These are phyloP conservation scores for Suhomyces sp. DNA, from an alignment of 805 yeast species.

Conservation along the genomic window DNA sequence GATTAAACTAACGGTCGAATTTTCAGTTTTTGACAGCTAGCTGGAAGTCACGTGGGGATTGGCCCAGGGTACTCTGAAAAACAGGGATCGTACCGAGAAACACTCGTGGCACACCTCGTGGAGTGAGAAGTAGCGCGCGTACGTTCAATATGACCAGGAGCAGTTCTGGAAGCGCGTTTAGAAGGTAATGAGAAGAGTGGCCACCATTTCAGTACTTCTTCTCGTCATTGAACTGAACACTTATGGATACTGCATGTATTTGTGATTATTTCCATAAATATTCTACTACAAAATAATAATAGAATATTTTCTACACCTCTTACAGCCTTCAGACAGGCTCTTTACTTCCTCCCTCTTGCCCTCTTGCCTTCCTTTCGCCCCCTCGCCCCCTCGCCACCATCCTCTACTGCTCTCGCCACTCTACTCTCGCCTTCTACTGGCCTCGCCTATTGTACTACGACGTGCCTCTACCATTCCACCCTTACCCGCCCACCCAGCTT, in stretches of 20 bases:
- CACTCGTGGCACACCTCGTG: neutral
- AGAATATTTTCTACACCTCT: neutral
- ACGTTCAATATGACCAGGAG: too few relatives aligned
- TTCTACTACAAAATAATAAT: neutral
- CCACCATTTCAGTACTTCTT: too few relatives aligned
- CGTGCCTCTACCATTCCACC: neutral
- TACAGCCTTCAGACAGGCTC: too few relatives aligned
- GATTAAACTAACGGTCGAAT: neutral
- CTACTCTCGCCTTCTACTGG: neutral
- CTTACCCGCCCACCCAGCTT: neutral
- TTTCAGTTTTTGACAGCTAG: neutral
- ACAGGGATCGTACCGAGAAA: neutral
- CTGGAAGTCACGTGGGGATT: neutral
- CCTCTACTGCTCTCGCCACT: neutral
- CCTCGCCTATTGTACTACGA: neutral
- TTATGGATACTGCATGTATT: too few relatives aligned
- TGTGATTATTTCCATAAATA: neutral
- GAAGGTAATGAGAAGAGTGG: too few relatives aligned
- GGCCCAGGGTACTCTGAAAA: too few relatives aligned
- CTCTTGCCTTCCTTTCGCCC: neutral
- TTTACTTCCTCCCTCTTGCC: neutral
- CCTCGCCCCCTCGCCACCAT: neutral
- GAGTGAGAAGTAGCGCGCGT: neutral
- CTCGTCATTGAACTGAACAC: too few relatives aligned
- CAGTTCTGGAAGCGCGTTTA: too few relatives aligned